A percentile compares a stretch with the other conserved stretches of the same genome.
phyloP scores from a whole-genome alignment of 1,284 basidiomycete species.

The Fomitopsis betulina region DNA sequence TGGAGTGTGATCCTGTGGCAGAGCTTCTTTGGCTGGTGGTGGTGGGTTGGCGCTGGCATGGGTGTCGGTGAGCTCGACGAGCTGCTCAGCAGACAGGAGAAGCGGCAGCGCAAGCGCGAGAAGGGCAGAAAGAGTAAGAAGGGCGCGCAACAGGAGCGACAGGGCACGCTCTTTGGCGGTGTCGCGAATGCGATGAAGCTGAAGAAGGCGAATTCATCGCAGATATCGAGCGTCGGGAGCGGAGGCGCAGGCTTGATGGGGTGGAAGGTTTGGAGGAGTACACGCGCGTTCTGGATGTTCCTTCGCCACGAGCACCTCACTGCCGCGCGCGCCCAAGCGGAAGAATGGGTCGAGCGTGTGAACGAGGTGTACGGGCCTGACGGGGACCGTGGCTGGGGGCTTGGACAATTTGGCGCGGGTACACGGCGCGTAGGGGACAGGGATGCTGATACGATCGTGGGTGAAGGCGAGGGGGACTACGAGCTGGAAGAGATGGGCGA shows the following conservation, averaged over 20 bases:
- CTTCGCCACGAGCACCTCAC: conserved; percentile 56
- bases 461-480: conserved; percentile 13
- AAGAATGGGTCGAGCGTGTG: conserved; percentile 58
- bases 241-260: neutral
- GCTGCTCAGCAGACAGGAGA: conserved; percentile 53
- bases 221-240: neutral
- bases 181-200: conserved; percentile 3
- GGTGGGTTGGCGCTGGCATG: conserved; percentile 94
- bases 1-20: conserved; percentile 92
- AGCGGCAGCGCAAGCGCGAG: conserved; percentile 45
- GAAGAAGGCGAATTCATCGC: conserved; percentile 7
- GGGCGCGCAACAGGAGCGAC: conserved; percentile 39
- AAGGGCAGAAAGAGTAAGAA: conserved; percentile 32
- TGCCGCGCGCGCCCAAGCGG: conserved; percentile 63
- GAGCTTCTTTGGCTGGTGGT: conserved; percentile 91
- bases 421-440: conserved; percentile 19
- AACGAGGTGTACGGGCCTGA: conserved; percentile 49
- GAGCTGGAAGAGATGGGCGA: conserved; percentile 20
- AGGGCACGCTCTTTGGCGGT: conserved; percentile 36
- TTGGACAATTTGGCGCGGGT: conserved; percentile 34
- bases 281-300: conserved; percentile 11
- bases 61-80: conserved; percentile 60
- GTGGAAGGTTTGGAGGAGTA: conserved; percentile 2
- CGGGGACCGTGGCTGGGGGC: conserved; percentile 53
- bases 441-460: conserved; percentile 14